Evolutionary conservation across 1,139 yeast genomes (phyloP).

Genomic region (Kodamaea sp.): DNA sequence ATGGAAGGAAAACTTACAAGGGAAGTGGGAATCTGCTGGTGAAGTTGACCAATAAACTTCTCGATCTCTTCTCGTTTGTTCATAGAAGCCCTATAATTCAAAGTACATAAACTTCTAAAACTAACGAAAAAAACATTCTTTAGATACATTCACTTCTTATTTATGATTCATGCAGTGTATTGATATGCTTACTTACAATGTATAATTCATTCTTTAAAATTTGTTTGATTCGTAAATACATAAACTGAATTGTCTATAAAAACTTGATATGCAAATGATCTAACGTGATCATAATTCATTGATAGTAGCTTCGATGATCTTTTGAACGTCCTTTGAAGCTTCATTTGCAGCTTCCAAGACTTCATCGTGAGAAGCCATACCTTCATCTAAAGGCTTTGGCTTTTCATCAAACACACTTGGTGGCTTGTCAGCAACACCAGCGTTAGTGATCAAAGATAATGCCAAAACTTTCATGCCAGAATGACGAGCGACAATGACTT

Average conservation of each 20-base stretch:
- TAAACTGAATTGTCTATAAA: too few species aligned
- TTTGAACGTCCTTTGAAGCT: conserved; percentile 79
- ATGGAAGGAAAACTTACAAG: conserved; percentile 93
- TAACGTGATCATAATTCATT: conserved; percentile 32
- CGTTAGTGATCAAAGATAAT: conserved; percentile 80
- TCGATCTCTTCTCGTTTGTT: too few species aligned
- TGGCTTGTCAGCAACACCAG: conserved; percentile 71
- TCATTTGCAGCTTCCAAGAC: conserved; percentile 78
- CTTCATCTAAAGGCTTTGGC: conserved; percentile 56
- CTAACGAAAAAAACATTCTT: background rate
- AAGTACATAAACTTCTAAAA: too few species aligned
- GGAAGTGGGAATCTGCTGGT: conserved; percentile 96
- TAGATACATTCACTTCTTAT: background rate
- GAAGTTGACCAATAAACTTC: conserved; percentile 69
- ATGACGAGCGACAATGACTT: conserved; percentile 89
- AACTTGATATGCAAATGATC: background rate
- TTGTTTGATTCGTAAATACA: too few species aligned
- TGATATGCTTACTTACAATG: conserved; percentile 1
- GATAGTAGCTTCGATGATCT: conserved; percentile 61
- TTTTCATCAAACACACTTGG: conserved; percentile 63
- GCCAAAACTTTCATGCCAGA: conserved; percentile 80
- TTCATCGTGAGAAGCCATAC: conserved; percentile 87
- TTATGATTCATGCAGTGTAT: background rate
- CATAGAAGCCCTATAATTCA: too few species aligned
- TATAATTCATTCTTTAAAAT: background rate